Base-by-base conservation (phyloP, 1,284 basidiomycete genomes). In the Ustilago cynodontis region DNA sequence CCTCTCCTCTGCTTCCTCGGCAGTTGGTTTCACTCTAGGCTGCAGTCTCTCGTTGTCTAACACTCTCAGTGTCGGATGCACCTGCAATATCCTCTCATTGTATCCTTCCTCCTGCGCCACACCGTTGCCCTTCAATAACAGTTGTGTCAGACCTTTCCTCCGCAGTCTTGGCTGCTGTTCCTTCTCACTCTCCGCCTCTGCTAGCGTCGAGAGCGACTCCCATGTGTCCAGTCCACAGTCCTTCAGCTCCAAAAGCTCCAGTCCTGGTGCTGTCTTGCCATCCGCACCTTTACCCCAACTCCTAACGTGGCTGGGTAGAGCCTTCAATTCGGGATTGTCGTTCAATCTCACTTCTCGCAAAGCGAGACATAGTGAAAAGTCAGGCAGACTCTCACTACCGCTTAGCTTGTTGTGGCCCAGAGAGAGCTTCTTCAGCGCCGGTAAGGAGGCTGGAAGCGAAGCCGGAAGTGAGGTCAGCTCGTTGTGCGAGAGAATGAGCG, bases 401-500 rank as follows among this genome's bases (percentile, higher is more conserved):
- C 29, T 20, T 3, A 85, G 66, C 33, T 51, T 57, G 57, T 85
- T 85, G 63, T 83, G 80, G 13, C 78, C 73, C 11, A 84, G 2
- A 13, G 73, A 78, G 26, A 85, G 71, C 68, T 85, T 85, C 35
- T 82, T 83, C 18, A 85, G 67, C 20, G 62, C 60, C 0, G 84
- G 84, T 2, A 84, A 53, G 11, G 74, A 77, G 0, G 77, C 67
- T 4, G 83, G 78, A 0, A 85, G 52, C 11, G 77, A 76, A n/a
- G 63, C 55, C 3, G 83, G 84, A 6, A 85, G 65, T 4, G 50
- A n/a, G 0, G 24, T 59, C 29, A 85, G 59, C 43, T 68, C 24
- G 61, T 85, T 85, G 49, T 83, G 66, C 22, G 83, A 85, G 13
- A 85, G 73, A 13, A 84, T 78, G 33, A 85, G 76, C 39, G 84